Evolutionary conservation across 2,329 filamentous ascomycete species (phyloP).

Genomic region (Penicillium hesseltinei): DNA sequence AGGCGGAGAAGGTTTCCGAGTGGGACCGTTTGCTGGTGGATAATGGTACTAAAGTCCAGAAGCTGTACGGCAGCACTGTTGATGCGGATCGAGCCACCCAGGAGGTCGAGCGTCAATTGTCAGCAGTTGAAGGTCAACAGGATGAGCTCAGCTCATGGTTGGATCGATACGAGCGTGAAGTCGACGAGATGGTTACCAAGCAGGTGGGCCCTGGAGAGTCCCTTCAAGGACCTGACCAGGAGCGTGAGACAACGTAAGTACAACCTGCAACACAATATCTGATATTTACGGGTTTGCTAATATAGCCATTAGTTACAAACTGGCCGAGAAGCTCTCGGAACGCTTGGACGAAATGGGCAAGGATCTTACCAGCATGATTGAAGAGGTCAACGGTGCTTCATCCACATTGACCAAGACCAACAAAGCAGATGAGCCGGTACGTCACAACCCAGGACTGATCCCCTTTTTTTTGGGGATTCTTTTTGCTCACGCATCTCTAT

Average conservation of each 20-base stretch:
- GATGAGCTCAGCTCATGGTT: slow-evolving; percentile 85
- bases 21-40: slow-evolving; percentile 94
- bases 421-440: slow-evolving; percentile 83
- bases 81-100: slow-evolving; percentile 90
- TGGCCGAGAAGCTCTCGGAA: slow-evolving; percentile 89
- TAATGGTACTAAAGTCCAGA: slow-evolving; percentile 92
- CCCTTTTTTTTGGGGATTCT: slow-evolving; percentile 16
- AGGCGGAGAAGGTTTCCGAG: slow-evolving; percentile 78
- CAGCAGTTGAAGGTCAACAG: slow-evolving; percentile 87
- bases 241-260: slow-evolving; percentile 82
- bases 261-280: not conserved
- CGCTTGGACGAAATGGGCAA: slow-evolving; percentile 90
- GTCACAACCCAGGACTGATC: slow-evolving; percentile 33
- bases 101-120: slow-evolving; percentile 89
- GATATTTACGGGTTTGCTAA: slow-evolving; percentile 17
- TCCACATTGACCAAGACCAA: slow-evolving; percentile 81
- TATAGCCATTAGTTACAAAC: slow-evolving; percentile 62
- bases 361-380: slow-evolving; percentile 92
- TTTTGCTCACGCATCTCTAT: slow-evolving; percentile 17
- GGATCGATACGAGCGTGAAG: slow-evolving; percentile 85
- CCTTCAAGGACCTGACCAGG: slow-evolving; percentile 84
- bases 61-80: slow-evolving; percentile 85
- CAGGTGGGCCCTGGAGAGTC: slow-evolving; percentile 73
- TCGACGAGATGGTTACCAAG: slow-evolving; percentile 81
- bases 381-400: slow-evolving; percentile 95